phyloP scores from a whole-genome alignment of 768 basidiomycete species.

The Rhizopogon vinicolor region DNA sequence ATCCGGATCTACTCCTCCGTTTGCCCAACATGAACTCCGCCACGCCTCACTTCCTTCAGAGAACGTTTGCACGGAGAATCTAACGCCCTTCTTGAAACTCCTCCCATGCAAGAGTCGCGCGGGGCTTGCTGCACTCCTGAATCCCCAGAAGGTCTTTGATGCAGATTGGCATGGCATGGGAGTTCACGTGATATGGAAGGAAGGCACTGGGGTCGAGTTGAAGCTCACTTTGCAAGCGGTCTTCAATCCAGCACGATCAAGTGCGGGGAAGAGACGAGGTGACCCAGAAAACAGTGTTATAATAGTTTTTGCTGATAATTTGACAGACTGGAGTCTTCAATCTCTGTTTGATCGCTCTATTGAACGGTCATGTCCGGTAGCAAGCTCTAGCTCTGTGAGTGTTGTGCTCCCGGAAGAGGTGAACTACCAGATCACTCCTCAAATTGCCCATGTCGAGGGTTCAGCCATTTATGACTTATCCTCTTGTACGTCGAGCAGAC shows the following conservation, averaged over 20 bases:
- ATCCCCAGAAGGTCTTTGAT: conserved; percentile 83
- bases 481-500: conserved; percentile 33
- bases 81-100: conserved; percentile 93
- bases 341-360: conserved; percentile 66
- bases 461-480: conserved; percentile 45
- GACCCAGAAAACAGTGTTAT: conserved; percentile 3
- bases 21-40: conserved; percentile 50
- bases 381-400: conserved; percentile 49
- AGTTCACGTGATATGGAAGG: conserved; percentile 66
- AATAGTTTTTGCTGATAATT: conserved; percentile 3
- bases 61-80: conserved; percentile 94
- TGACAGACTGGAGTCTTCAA: conserved; percentile 68
- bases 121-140: conserved; percentile 77
- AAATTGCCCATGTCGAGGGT: conserved; percentile 35
- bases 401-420: conserved; percentile 42
- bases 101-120: conserved; percentile 89
- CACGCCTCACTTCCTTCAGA: conserved; percentile 80
- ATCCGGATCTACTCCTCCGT: conserved; percentile 47
- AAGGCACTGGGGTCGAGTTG: conserved; percentile 56
- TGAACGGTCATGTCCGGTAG: conserved; percentile 65
- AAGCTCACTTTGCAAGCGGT: conserved; percentile 71
- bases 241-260: conserved; percentile 65
- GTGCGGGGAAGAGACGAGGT: conserved; percentile 54
- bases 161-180: conserved; percentile 91
- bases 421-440: conserved; percentile 47